phyloP scores from a whole-genome alignment of 768 basidiomycete species.

The Russula sp. region DNA sequence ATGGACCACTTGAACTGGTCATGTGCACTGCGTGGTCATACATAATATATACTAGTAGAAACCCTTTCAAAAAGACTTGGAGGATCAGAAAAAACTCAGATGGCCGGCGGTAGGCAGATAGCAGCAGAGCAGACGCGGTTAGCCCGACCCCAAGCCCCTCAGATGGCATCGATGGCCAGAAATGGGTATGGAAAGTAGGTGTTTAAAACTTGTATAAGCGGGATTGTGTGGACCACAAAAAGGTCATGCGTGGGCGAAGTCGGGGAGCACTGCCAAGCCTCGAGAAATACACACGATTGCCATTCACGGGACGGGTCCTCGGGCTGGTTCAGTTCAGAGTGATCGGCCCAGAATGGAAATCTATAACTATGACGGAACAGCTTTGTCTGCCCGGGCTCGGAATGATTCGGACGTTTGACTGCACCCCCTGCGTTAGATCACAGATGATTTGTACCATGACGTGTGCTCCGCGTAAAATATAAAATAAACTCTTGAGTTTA shows the following conservation, averaged over 20 bases:
- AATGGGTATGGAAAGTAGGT: not conserved
- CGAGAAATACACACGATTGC: not conserved
- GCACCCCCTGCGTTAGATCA: not conserved
- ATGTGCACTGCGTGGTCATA: too few relatives aligned
- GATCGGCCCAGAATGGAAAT: not conserved
- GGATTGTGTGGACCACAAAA: not conserved
- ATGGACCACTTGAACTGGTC: too few relatives aligned
- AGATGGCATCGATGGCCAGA: not conserved
- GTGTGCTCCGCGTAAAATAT: not conserved
- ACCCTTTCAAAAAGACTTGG: not conserved
- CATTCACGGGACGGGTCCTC: too few relatives aligned
- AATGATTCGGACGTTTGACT: not conserved
- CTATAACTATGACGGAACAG: not conserved
- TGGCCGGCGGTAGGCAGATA: not conserved
- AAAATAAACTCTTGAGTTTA: too few relatives aligned
- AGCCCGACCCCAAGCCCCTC: not conserved
- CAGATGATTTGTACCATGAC: not conserved
- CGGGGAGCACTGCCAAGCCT: not conserved
- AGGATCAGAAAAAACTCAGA: not conserved
- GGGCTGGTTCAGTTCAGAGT: too few relatives aligned
- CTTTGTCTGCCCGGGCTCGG: not conserved
- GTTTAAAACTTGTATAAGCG: not conserved
- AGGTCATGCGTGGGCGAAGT: accelerated
- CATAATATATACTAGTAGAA: too few relatives aligned
- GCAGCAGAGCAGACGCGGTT: not conserved